Conservation (phyloP, 2,329 filamentous ascomycete species). For the Coniochaeta sp. region DNA sequence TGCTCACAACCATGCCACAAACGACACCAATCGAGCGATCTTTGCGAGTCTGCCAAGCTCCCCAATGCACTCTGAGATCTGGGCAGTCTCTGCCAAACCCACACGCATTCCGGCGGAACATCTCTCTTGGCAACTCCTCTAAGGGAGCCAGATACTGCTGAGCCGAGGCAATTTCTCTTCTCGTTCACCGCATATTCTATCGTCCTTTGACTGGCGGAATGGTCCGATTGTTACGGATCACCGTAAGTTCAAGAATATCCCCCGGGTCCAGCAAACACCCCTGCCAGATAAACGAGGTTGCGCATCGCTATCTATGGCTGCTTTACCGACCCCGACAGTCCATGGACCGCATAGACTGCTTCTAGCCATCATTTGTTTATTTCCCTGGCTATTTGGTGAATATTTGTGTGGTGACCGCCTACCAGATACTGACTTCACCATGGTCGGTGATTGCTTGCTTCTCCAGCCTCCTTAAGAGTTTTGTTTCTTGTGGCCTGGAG, state of each 20-base stretch:
- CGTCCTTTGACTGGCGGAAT: not conserved
- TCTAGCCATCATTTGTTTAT: too few species aligned
- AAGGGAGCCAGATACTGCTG: not conserved
- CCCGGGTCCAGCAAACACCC: too few species aligned
- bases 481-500: too few species aligned
- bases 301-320: too few species aligned
- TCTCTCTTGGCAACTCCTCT: not conserved
- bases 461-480: too few species aligned
- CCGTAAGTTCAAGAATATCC: too few species aligned
- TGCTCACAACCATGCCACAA: not conserved
- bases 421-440: too few species aligned
- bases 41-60: not conserved
- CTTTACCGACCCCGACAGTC: too few species aligned
- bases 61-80: not conserved
- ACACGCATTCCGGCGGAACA: not conserved
- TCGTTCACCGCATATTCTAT: not conserved
- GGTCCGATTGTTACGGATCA: not conserved
- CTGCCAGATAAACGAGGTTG: not conserved
- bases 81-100: not conserved
- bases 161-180: not conserved
- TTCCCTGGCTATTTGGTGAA: too few species aligned
- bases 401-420: too few species aligned
- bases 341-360: too few species aligned
- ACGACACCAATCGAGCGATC: not conserved
- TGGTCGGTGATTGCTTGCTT: too few species aligned